Evolutionary conservation across 169 alveolate genomes (phyloP).

Genomic region (Cryptosporidium xiaoi): DNA sequence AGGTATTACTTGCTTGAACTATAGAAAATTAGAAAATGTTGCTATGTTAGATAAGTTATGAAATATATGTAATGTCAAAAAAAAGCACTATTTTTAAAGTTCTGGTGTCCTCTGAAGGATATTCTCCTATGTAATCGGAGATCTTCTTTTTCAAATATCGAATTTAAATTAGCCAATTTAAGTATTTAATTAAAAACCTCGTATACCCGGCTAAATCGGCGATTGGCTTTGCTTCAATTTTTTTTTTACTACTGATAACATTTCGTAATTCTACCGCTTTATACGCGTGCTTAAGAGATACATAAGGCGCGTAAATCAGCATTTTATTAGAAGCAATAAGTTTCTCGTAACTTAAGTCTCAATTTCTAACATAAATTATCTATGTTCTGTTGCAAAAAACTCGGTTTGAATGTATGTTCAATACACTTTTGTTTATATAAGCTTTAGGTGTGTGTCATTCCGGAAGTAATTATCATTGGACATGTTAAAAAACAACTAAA

Average conservation of each 20-base stretch:
- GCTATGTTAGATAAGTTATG: too few species aligned
- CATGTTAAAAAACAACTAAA: background rate
- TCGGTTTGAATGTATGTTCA: too few species aligned
- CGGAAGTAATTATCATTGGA: too few species aligned
- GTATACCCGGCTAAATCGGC: constrained; percentile 69
- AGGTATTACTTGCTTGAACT: background rate
- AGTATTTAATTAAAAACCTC: constrained; percentile 1
- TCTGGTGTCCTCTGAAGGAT: too few species aligned
- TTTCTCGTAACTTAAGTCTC: background rate
- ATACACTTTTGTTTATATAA: too few species aligned
- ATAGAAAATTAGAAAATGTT: background rate
- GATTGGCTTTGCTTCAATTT: background rate
- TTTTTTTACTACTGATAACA: constrained; percentile 5
- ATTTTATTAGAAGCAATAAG: too few species aligned
- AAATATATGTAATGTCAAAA: too few species aligned
- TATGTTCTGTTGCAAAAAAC: too few species aligned
- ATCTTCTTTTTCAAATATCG: background rate
- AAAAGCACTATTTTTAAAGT: too few species aligned
- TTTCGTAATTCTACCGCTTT: constrained; percentile 43
- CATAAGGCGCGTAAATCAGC: constrained; percentile 42
- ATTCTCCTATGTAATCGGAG: too few species aligned
- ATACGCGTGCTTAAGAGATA: constrained; percentile 72
- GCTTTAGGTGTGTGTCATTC: too few species aligned
- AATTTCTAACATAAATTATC: background rate
- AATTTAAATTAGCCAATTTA: background rate